Base-by-base conservation (phyloP, 257 asterid species). In the Ocimum tenuiflorum region DNA sequence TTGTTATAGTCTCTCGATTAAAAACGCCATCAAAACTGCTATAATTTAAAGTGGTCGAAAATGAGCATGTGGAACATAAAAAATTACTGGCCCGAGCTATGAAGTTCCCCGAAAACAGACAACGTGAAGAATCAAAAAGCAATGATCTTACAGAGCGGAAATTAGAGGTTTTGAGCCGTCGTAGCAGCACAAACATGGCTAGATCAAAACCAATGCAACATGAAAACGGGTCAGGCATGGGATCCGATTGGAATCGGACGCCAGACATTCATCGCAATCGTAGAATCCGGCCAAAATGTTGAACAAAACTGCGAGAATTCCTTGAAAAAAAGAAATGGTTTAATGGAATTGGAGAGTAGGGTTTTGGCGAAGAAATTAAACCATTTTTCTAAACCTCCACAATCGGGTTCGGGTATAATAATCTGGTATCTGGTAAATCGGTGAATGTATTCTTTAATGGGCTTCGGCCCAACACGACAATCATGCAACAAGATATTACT, bases 181-280 rank as follows among this genome's bases (percentile, higher is more conserved):
- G 88, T 63, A 75, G 73, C 78, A 81, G 75, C 77, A 81, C 29
- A 75, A 84, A 79, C 96, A 90, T 88, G 78, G 86, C 83, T 72
- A 70, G 65, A 50, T 56, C 66, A 73, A 75, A 54, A 48, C 56
- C 77, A 73, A 77, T 72, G 76, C 71, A 69, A 59, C 75, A 79
- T 63, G 80, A 74, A 43, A 78, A 51, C 22, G 60, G 60, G 73
- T 80, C 76, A 81, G 69, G 71, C 75, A 75, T 79, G 76, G 77
- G 75, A 73, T 66, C 79, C 86, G 79, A 59, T 77, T 71, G 67
- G 52, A 72, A 50, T 64, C 63, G 61, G 64, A 79, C 8, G 19
- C 48, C 58, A 31, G 60, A 60, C 80, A 61, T 9, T 82, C 84
- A 78, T 83, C 65, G 75, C 82, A 68, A 35, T 67, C 61, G 8